A percentile compares a stretch with the other conserved stretches of the same genome.
phyloP scores from a whole-genome alignment of 768 basidiomycete genomes.

The Pulveroboletus sp. region DNA sequence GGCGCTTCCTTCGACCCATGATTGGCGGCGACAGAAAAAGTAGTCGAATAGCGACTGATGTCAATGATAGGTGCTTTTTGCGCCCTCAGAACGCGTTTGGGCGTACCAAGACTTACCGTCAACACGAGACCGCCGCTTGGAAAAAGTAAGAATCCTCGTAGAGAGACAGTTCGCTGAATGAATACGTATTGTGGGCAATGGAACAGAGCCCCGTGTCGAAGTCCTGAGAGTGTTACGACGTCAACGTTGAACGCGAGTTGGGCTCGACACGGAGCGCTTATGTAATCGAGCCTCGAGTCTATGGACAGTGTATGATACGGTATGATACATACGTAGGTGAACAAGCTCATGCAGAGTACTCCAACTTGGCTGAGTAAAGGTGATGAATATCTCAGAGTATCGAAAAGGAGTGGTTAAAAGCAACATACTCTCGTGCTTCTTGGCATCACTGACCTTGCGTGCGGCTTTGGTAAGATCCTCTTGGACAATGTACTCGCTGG shows the following conservation, averaged over 20 bases:
- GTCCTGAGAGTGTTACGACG: neutral
- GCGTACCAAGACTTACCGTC: conserved; percentile 10
- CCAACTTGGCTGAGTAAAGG: conserved; percentile 35
- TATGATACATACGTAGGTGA: conserved; percentile 20
- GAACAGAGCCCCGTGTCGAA: neutral
- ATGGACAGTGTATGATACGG: conserved; percentile 6
- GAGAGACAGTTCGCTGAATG: no score
- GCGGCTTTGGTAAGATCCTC: conserved; percentile 97
- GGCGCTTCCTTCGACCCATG: conserved; percentile 77
- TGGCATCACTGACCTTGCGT: conserved; percentile 90
- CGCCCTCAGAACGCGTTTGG: neutral
- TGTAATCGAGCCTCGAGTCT: conserved; percentile 2
- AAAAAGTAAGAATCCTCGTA: neutral
- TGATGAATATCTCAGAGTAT: neutral
- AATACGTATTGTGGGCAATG: no score
- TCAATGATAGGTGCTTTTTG: conserved; percentile 5
- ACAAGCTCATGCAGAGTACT: conserved; percentile 37
- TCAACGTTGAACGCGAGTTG: neutral
- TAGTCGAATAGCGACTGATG: neutral
- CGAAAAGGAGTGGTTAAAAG: neutral
- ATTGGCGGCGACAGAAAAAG: neutral
- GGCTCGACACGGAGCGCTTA: conserved; percentile 1
- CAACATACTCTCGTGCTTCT: conserved; percentile 94
- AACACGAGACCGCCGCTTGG: neutral
- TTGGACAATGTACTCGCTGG: conserved; percentile 83